phyloP scores from a whole-genome alignment of 108 stramenopile species.

The Cyclotella sp. region DNA sequence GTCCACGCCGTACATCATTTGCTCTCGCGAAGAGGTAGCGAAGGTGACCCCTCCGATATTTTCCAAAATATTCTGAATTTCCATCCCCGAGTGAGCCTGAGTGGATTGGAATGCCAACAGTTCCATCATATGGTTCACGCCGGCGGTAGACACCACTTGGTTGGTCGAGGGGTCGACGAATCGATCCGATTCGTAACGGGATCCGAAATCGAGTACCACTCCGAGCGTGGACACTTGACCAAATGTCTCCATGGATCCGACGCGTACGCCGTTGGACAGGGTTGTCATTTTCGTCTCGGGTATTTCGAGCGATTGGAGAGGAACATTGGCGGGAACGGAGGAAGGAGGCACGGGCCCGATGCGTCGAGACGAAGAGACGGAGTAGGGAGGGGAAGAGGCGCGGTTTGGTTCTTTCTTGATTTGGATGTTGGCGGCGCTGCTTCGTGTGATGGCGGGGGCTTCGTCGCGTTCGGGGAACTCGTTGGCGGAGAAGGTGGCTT shows the following conservation, averaged over 20 bases:
- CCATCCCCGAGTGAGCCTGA: constrained; percentile 37
- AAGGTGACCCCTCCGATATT: constrained; percentile 80
- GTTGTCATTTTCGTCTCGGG: constrained; percentile 81
- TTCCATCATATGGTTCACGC: constrained; percentile 92
- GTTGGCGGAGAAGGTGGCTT: constrained; percentile 45
- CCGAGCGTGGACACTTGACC: constrained; percentile 84
- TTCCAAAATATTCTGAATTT: constrained; percentile 66
- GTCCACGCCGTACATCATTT: constrained; percentile 93
- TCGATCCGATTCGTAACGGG: constrained; percentile 71
- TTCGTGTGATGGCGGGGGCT: constrained; percentile 69
- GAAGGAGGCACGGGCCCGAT: constrained; percentile 58
- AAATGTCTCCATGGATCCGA: constrained; percentile 88
- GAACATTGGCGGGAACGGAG: constrained; percentile 67
- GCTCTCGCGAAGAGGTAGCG: constrained; percentile 87
- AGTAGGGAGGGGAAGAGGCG: background rate
- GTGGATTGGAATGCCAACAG: constrained; percentile 90
- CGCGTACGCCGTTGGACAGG: constrained; percentile 86
- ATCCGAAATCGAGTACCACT: constrained; percentile 75
- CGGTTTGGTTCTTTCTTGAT: background rate
- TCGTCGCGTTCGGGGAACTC: constrained; percentile 81
- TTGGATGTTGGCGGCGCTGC: constrained; percentile 38
- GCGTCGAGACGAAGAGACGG: constrained; percentile 17
- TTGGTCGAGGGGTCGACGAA: constrained; percentile 7
- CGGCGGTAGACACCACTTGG: constrained; percentile 46
- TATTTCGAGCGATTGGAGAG: constrained; percentile 44